These are phyloP conservation scores for Oxyria digyna DNA, from an alignment of 148 eudicot genomes.

Conservation along the genomic window DNA sequence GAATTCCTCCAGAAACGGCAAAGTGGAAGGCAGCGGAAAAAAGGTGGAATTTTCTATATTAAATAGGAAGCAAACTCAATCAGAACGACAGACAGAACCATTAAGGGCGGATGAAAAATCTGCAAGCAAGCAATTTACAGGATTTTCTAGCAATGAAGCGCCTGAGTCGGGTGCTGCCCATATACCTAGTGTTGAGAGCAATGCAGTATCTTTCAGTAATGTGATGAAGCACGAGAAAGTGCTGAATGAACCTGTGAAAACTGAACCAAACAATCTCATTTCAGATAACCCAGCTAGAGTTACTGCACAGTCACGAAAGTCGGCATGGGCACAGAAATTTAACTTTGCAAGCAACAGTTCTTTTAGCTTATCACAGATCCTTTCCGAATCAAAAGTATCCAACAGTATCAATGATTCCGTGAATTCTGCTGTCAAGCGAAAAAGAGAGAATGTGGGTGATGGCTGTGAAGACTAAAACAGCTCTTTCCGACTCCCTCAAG, in stretches of 20 bases:
- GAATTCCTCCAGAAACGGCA: slow-evolving; percentile 37
- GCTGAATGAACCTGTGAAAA: slow-evolving; percentile 7
- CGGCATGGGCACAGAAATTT: slow-evolving; percentile 70
- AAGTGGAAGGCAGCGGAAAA: slow-evolving; percentile 14
- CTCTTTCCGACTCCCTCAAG: slow-evolving; percentile 39
- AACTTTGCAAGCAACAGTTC: slow-evolving; percentile 32
- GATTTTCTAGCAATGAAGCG: slow-evolving; percentile 16
- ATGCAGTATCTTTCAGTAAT: slow-evolving; percentile 8
- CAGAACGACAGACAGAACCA: slow-evolving; percentile 8
- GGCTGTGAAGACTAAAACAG: slow-evolving; percentile 28
- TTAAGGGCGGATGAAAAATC: slow-evolving; percentile 12
- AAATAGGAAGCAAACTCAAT: slow-evolving; percentile 14
- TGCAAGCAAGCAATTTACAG: slow-evolving; percentile 11
- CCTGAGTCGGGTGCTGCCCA: slow-evolving; percentile 13
- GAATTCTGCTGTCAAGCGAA: slow-evolving; percentile 2
- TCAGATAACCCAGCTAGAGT: slow-evolving; percentile 27
- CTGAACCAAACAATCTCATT: slow-evolving; percentile 4
- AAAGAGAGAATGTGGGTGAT: slow-evolving; percentile 7
- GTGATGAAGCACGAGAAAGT: neutral
- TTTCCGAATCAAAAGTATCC: slow-evolving; percentile 27
- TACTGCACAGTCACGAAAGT: slow-evolving; percentile 52
- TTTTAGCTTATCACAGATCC: slow-evolving; percentile 68
- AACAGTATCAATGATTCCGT: slow-evolving; percentile 13
- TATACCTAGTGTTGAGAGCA: slow-evolving; percentile 5
- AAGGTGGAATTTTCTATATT: slow-evolving; percentile 12